Evolutionary conservation across 179 eudicot genomes (phyloP).

Genomic region (Beta macrorhiza): DNA sequence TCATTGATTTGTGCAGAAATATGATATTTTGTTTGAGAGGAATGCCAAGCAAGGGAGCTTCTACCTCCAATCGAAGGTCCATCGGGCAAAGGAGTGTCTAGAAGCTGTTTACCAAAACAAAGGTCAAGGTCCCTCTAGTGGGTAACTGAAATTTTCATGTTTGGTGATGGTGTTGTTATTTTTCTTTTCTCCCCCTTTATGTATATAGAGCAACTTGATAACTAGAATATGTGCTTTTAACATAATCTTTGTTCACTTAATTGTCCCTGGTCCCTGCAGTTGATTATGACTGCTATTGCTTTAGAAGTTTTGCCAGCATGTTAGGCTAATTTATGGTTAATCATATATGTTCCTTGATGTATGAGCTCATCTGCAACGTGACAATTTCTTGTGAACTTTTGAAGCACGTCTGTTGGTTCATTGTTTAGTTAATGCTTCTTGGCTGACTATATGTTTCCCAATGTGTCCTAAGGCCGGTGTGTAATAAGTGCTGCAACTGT

Average conservation of each 20-base stretch:
- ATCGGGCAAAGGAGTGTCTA: slow-evolving; percentile 87
- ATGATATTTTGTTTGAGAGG: slow-evolving; percentile 66
- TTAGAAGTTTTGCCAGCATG: neutral
- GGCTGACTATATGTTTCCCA: neutral
- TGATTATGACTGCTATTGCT: neutral
- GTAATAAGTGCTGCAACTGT: too few relatives aligned
- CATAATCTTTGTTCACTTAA: neutral
- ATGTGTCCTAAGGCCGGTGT: too few relatives aligned
- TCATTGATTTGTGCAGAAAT: slow-evolving; percentile 48
- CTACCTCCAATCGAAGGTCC: slow-evolving; percentile 91
- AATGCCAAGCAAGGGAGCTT: slow-evolving; percentile 88
- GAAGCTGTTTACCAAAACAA: slow-evolving; percentile 61
- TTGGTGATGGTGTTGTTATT: neutral
- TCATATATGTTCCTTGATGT: neutral
- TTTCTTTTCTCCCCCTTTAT: neutral
- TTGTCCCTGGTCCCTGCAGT: neutral
- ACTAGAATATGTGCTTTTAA: slow-evolving; percentile 1
- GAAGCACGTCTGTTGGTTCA: neutral
- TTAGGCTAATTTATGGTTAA: neutral
- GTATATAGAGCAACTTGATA: slow-evolving; percentile 23
- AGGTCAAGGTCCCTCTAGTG: slow-evolving; percentile 42
- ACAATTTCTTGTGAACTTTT: neutral
- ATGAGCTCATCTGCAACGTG: neutral
- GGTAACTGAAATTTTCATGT: neutral
- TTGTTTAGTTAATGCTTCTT: too few relatives aligned